Base-by-base conservation (phyloP, 164 flowering plant species). In the Piper longum region DNA sequence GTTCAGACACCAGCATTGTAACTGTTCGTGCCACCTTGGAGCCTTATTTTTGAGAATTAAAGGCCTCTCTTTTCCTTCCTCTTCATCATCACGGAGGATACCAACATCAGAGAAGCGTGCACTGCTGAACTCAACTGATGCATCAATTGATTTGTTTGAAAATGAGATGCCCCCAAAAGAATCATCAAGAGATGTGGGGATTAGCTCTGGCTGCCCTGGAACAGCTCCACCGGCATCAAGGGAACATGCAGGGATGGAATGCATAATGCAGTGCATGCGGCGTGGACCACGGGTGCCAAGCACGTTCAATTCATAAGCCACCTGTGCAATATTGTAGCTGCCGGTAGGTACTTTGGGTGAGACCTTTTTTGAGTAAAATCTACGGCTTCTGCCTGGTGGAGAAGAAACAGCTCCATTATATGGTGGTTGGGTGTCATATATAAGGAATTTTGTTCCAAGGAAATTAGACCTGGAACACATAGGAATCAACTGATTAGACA, bases 1-100 rank as follows among this genome's bases (percentile, higher is more conserved):
- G 67, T 91, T 91, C 60, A 91, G 77, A 65, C 97, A 91, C 97
- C 97, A 87, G 59, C 93, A 87, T 71, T 87, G 89, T 66, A 87
- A 64, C 79, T 88, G 97, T 58, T 86, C 93, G 26, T 91, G 97
- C 97, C 97, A 91, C 64, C 97, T 79, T 14, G 98, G 98, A 1
- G 95, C 83, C 77, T 91, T 91, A 77, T 91, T 91, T 18, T 82
- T 77, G 2, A 91, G 85, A 61, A 89, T 68, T 76, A 88, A 70
- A 4, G 93, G 87, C 62, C 81, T 73, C 64, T 75, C 83, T 59
- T 85, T 86, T 16, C 84, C 81, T 56, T 81, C 91, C 19, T 77
- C 91, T 2, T 79, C 96, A 16, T 79, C 84, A 5, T 76, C 75
- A 13, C 71, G 73, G n/a, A 77, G 7, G 5, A 78, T 85, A 12